phyloP scores from a whole-genome alignment of 768 basidiomycete species.

The Hemileccinum impolitum region DNA sequence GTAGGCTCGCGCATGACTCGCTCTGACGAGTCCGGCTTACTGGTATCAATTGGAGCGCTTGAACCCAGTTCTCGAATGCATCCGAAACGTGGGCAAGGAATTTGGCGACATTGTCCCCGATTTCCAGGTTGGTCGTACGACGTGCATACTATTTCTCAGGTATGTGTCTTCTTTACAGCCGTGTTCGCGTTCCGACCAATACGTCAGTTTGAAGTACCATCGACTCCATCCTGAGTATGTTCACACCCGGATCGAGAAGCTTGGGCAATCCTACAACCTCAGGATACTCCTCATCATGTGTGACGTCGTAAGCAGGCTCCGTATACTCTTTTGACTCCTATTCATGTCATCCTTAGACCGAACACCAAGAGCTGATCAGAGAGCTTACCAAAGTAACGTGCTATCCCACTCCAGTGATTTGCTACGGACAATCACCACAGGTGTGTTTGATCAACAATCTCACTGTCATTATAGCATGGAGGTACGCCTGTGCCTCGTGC shows the following conservation, averaged over 20 bases:
- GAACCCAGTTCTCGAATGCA: conserved; percentile 84
- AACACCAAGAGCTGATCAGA: conserved; percentile 87
- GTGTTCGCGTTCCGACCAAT: background rate
- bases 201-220: conserved; percentile 80
- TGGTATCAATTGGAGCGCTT: conserved; percentile 51
- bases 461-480: conserved; percentile 91
- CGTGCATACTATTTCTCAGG: conserved; percentile 92
- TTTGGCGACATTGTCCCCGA: conserved; percentile 92
- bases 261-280: conserved; percentile 78
- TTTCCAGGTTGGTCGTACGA: conserved; percentile 94
- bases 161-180: conserved; percentile 20
- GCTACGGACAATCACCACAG: conserved; percentile 31
- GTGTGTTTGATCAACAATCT: conserved; percentile 89
- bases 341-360: conserved; percentile 49
- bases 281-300: conserved; percentile 86
- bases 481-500: conserved; percentile 43
- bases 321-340: background rate
- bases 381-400: conserved; percentile 80
- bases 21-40: background rate
- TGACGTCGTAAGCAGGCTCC: conserved; percentile 72
- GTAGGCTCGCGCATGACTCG: conserved; percentile 26
- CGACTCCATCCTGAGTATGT: conserved; percentile 98
- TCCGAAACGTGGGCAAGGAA: conserved; percentile 89
- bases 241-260: conserved; percentile 82
- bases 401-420: conserved; percentile 2